These are phyloP conservation scores for Bipolaris oryzae DNA, from an alignment of 2,329 filamentous ascomycete genomes.

Conservation along the genomic window DNA sequence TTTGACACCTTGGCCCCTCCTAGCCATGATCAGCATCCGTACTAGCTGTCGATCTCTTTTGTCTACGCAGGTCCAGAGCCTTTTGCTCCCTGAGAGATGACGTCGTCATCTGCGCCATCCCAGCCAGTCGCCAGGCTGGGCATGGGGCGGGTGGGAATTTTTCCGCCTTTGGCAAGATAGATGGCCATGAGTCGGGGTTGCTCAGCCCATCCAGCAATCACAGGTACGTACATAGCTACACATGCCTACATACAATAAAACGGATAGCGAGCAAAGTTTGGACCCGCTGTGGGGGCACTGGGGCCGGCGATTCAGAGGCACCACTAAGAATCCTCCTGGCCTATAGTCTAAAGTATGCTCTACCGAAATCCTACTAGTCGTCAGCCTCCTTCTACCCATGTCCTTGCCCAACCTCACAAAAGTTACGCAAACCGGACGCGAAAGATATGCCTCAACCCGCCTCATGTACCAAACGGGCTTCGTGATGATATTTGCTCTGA, in stretches of 20 bases:
- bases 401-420: background rate
- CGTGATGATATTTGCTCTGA: background rate
- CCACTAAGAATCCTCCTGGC: background rate
- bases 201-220: background rate
- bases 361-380: too few species aligned
- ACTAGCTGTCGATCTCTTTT: constrained; percentile 28
- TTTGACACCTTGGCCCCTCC: constrained; percentile 1
- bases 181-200: background rate
- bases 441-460: too few species aligned
- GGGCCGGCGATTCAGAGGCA: background rate
- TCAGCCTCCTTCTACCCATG: background rate
- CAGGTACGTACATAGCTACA: background rate
- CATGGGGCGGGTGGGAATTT: background rate
- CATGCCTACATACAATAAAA: constrained; percentile 4
- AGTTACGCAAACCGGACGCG: too few species aligned
- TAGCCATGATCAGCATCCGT: constrained; percentile 11
- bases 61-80: constrained; percentile 24
- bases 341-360: background rate
- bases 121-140: background rate
- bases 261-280: constrained; percentile 9
- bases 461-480: background rate
- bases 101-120: constrained; percentile 7
- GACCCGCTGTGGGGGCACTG: constrained; percentile 19
- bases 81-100: constrained; percentile 13
- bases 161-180: background rate